These are phyloP conservation scores for Penicillium sp. DNA, from an alignment of 2,329 filamentous ascomycete genomes.

Conservation along the genomic window DNA sequence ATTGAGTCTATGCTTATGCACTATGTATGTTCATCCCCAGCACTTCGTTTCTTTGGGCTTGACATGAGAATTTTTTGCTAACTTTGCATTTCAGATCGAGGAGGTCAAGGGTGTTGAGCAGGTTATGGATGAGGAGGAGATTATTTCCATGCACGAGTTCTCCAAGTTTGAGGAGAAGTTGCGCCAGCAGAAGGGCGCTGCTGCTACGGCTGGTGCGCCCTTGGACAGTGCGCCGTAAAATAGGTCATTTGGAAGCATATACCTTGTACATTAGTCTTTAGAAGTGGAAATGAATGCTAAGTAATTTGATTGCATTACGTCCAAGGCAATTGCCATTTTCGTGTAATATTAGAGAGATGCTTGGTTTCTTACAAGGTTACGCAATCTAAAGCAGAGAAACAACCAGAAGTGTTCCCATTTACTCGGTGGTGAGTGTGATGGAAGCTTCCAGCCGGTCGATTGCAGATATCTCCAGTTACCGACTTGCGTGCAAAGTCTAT, in stretches of 20 bases:
- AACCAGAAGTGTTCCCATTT: no score
- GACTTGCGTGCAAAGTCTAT: no score
- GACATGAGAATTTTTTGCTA: conserved; percentile 6
- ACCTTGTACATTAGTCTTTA: conserved; percentile 4
- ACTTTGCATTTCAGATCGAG: conserved; percentile 65
- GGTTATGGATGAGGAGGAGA: conserved; percentile 87
- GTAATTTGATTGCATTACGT: not conserved
- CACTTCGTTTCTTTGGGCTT: not conserved
- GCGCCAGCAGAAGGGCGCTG: conserved; percentile 54
- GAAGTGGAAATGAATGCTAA: not conserved
- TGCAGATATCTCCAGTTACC: no score
- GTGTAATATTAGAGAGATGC: no score
- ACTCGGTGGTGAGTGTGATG: no score
- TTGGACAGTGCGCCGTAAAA: conserved; percentile 48
- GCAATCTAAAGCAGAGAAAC: no score
- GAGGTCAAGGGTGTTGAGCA: conserved; percentile 92
- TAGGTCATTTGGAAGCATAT: not conserved
- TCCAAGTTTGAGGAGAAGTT: conserved; percentile 90
- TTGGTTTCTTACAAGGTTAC: no score
- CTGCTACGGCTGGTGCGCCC: conserved; percentile 51
- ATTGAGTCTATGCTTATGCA: conserved; percentile 99
- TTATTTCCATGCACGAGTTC: conserved; percentile 82
- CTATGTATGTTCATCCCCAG: conserved; percentile 61
- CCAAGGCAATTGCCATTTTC: no score
- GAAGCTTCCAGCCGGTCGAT: no score